phyloP scores from a whole-genome alignment of 2,329 filamentous ascomycete species.

The Fusarium miscanthi region DNA sequence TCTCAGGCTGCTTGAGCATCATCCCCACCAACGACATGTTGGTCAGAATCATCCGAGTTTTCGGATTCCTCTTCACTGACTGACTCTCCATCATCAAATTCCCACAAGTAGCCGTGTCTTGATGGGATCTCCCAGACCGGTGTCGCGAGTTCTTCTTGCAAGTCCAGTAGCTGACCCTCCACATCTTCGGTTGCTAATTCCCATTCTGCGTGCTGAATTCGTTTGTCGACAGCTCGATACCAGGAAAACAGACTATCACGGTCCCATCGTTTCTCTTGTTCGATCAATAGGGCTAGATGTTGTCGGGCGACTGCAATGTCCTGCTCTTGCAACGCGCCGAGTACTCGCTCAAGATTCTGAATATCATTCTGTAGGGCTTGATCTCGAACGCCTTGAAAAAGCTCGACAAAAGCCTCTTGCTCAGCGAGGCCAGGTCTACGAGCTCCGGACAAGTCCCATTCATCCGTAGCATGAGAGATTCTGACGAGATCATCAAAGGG shows the following conservation, averaged over 20 bases:
- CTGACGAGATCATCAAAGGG: background rate
- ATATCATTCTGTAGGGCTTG: conserved; percentile 17
- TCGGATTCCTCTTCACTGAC: background rate
- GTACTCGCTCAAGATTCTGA: background rate
- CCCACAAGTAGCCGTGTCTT: background rate
- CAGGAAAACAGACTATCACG: background rate
- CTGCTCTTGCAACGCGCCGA: background rate
- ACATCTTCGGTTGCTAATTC: conserved; percentile 7
- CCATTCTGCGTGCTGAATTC: conserved; percentile 4
- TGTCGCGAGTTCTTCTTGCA: conserved; percentile 6
- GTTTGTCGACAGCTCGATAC: conserved; percentile 23
- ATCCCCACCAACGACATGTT: background rate
- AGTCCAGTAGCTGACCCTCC: conserved; percentile 3
- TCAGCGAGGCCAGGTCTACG: background rate
- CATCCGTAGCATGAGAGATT: rapidly evolving
- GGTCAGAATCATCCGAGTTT: background rate
- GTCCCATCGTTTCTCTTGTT: conserved; percentile 7
- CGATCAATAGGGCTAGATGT: background rate
- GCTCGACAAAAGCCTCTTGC: background rate
- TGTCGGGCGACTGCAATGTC: background rate
- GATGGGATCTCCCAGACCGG: background rate
- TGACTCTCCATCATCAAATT: background rate
- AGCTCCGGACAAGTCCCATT: rapidly evolving
- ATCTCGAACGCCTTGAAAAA: conserved; percentile 20
- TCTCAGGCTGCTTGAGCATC: background rate